These are phyloP conservation scores for Globisporangium apiculatum DNA, from an alignment of 352 stramenopile genomes.

Conservation along the genomic window DNA sequence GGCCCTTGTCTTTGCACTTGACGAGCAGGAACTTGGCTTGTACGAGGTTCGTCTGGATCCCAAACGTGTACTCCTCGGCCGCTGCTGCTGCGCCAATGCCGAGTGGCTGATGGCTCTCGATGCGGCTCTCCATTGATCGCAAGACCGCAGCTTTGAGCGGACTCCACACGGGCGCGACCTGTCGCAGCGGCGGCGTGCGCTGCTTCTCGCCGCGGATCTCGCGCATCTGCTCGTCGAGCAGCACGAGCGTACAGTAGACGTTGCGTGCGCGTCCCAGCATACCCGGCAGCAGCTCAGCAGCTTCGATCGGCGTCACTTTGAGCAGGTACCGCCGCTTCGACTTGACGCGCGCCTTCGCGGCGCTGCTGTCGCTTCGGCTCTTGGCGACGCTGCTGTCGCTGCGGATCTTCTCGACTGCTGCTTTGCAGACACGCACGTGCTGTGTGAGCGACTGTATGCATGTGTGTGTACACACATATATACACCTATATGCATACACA, in stretches of 20 bases:
- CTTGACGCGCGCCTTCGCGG: conserved; percentile 43
- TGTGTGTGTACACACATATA: not conserved
- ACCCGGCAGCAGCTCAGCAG: conserved; percentile 51
- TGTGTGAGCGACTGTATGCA: not conserved
- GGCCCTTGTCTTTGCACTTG: conserved; percentile 86
- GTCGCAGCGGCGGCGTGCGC: conserved; percentile 58
- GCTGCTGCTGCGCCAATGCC: conserved; percentile 76
- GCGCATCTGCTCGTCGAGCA: conserved; percentile 75
- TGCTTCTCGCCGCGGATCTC: conserved; percentile 88
- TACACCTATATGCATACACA: not conserved
- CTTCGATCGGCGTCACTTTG: conserved; percentile 85
- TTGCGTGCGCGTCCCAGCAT: conserved; percentile 58
- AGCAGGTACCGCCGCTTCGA: conserved; percentile 72
- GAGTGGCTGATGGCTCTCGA: conserved; percentile 80
- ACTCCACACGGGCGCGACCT: conserved; percentile 71
- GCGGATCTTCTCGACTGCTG: not conserved
- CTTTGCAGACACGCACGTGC: not conserved
- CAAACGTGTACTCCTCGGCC: conserved; percentile 84
- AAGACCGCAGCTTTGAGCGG: conserved; percentile 76
- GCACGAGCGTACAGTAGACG: conserved; percentile 76
- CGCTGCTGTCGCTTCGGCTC: conserved; percentile 10
- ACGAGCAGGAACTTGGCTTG: conserved; percentile 78
- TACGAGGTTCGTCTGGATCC: conserved; percentile 65
- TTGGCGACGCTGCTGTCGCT: not conserved
- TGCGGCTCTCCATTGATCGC: conserved; percentile 64